phyloP scores from a whole-genome alignment of 495 filamentous ascomycete genomes.

The Letharia columbiana region DNA sequence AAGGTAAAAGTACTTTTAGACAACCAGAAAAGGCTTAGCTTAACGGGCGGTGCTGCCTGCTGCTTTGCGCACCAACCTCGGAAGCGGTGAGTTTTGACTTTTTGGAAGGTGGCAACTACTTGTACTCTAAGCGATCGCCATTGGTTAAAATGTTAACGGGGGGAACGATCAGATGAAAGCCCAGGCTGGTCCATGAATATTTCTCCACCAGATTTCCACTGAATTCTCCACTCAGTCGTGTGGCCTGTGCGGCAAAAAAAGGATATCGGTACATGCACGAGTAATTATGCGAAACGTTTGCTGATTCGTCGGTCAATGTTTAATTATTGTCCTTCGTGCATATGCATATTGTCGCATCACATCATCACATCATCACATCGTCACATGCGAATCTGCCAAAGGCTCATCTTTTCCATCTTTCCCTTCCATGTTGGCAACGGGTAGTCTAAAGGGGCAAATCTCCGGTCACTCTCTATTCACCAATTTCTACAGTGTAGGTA shows the following conservation, averaged over 20 bases:
- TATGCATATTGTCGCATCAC: not conserved
- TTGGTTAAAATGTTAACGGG: no score
- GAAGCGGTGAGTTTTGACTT: not conserved
- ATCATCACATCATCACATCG: not conserved
- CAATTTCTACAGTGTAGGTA: no score
- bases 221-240: not conserved
- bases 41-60: not conserved
- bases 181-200: not conserved
- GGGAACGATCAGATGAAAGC: not conserved
- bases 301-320: no score
- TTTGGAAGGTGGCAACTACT: not conserved
- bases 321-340: not conserved
- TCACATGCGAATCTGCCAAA: not conserved
- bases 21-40: not conserved
- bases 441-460: not conserved
- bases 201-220: not conserved
- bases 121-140: no score
- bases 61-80: not conserved
- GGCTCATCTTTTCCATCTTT: not conserved
- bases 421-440: not conserved
- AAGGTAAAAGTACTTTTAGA: no score
- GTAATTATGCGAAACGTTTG: no score
- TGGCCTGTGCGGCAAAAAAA: not conserved
- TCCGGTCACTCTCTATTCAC: not conserved
- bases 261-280: no score